A percentile compares a stretch with the other conserved stretches of the same genome.
Evolutionary conservation across 257 asterid species (phyloP).

Genomic region (Jaltomata sinuosa): DNA sequence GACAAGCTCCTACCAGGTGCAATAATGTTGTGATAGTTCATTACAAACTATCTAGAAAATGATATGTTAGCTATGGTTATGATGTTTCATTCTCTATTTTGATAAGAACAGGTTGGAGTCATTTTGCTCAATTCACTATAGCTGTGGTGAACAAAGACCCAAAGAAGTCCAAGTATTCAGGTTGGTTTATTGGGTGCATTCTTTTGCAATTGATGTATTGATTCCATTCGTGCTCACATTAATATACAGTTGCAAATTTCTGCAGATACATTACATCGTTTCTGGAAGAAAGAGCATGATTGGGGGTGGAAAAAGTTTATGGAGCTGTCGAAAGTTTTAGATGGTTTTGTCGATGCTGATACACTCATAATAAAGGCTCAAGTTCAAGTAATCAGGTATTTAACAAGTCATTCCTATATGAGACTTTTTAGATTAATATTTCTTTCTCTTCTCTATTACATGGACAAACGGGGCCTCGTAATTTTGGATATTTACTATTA

Average conservation of each 20-base stretch:
- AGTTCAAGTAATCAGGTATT: constrained; percentile 70
- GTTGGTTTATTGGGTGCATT: constrained; percentile 16
- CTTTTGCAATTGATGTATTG: neutral
- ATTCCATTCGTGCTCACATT: neutral
- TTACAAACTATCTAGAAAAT: neutral
- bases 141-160: constrained; percentile 81
- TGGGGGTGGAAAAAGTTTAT: constrained; percentile 91
- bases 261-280: constrained; percentile 64
- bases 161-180: constrained; percentile 81
- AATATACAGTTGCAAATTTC: constrained; percentile 1
- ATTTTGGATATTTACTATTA: neutral
- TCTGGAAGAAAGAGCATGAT: constrained; percentile 78
- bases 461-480: neutral
- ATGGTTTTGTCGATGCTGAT: constrained; percentile 65
- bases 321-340: constrained; percentile 63
- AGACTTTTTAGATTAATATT: neutral
- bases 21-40: neutral
- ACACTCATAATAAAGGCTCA: constrained; percentile 67
- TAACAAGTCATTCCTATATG: neutral
- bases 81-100: constrained; percentile 4
- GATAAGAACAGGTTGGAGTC: constrained; percentile 75
- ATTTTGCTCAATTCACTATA: constrained; percentile 87
- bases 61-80: neutral
- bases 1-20: constrained; percentile 96
- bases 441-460: neutral